Conservation (phyloP, 1,139 yeast species). For the Blastobotrys capitulatus region DNA sequence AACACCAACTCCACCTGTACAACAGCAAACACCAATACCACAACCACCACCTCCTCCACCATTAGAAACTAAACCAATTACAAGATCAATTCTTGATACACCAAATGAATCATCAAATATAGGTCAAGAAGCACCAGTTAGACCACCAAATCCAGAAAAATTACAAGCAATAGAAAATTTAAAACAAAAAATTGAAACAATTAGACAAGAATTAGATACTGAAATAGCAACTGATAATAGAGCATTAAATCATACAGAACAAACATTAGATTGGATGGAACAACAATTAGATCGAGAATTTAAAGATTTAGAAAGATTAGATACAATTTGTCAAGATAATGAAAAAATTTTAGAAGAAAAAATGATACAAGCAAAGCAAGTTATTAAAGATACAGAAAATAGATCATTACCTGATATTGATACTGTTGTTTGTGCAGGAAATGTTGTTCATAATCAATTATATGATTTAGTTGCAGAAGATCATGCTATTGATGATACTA, state of each 20-base stretch:
- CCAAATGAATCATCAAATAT: constrained; percentile 7
- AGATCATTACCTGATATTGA: constrained; percentile 38
- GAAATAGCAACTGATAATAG: constrained; percentile 28
- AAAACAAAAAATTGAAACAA: constrained; percentile 13
- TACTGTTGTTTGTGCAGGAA: constrained; percentile 42
- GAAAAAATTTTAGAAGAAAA: constrained; percentile 29
- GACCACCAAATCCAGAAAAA: constrained; percentile 38
- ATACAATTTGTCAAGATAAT: constrained; percentile 31
- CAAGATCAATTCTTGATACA: background rate
- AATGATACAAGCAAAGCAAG: constrained; percentile 28
- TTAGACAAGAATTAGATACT: constrained; percentile 18
- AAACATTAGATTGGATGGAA: constrained; percentile 29
- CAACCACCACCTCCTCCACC: constrained; percentile 7
- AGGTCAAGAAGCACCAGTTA: constrained; percentile 15
- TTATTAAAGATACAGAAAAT: constrained; percentile 30
- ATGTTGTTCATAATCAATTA: constrained; percentile 48
- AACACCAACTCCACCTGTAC: constrained; percentile 6
- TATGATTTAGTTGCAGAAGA: constrained; percentile 63
- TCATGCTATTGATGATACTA: constrained; percentile 62
- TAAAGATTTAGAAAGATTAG: constrained; percentile 26
- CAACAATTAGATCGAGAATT: constrained; percentile 29
- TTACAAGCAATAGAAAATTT: constrained; percentile 25
- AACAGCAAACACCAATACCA: too few relatives aligned
- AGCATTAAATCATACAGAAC: constrained; percentile 22
- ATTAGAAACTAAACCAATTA: background rate